These are phyloP conservation scores for Furcasterigmium sp. DNA, from an alignment of 2,329 filamentous ascomycete genomes.

Conservation along the genomic window DNA sequence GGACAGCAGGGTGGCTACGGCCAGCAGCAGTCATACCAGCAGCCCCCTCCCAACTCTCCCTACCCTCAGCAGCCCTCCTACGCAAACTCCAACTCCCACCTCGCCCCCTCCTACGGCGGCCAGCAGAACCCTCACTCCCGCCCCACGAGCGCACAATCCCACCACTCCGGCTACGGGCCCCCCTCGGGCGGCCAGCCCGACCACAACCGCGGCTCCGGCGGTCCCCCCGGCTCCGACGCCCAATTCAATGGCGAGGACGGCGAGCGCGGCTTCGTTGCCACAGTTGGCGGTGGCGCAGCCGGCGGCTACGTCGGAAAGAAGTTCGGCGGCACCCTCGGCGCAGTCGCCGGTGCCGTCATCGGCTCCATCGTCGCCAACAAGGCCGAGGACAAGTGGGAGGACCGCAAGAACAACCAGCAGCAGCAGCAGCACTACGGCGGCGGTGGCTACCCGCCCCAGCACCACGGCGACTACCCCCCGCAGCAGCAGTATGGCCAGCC, in stretches of 20 bases:
- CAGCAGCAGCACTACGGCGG: slow-evolving; percentile 4
- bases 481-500: slow-evolving; percentile 9
- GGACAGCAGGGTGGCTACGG: neutral
- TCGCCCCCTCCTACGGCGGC: slow-evolving; percentile 1
- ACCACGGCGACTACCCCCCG: slow-evolving; percentile 1
- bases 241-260: slow-evolving; percentile 26
- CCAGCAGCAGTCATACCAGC: neutral
- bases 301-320: slow-evolving; percentile 51
- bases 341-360: slow-evolving; percentile 44
- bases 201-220: slow-evolving; percentile 4
- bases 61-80: slow-evolving; percentile 5
- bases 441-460: neutral
- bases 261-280: slow-evolving; percentile 50
- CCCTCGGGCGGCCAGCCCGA: neutral
- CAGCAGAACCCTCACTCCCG: slow-evolving; percentile 1
- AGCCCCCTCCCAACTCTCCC: neutral
- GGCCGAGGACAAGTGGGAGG: slow-evolving; percentile 37
- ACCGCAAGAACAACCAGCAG: slow-evolving; percentile 9
- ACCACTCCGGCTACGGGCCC: slow-evolving; percentile 5
- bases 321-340: slow-evolving; percentile 46
- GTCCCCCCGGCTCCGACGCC: slow-evolving; percentile 9
- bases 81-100: slow-evolving; percentile 1
- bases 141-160: slow-evolving; percentile 4
- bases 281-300: slow-evolving; percentile 45
- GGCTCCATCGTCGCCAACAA: slow-evolving; percentile 52